phyloP scores from a whole-genome alignment of 2,329 filamentous ascomycete genomes.

The Delphinella strobiligena region DNA sequence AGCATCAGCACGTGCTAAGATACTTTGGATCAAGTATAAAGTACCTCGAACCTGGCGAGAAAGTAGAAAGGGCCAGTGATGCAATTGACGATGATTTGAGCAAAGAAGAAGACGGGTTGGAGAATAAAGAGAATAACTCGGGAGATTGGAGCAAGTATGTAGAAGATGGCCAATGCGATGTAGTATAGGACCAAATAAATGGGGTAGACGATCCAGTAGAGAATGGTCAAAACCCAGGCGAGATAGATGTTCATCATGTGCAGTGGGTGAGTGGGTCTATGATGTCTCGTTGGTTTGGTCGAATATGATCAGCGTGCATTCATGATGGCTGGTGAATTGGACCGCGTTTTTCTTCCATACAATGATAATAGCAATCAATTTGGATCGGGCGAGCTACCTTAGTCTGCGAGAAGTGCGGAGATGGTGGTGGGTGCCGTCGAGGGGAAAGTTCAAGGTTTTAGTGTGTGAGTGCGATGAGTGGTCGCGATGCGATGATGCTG shows the following conservation, averaged over 20 bases:
- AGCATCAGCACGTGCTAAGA: conserved; percentile 10
- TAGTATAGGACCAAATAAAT: conserved; percentile 27
- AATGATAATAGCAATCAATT: too few relatives aligned
- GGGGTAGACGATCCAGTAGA: conserved; percentile 27
- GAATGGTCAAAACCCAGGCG: conserved; percentile 17
- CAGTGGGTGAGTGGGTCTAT: background rate
- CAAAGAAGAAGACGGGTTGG: conserved; percentile 40
- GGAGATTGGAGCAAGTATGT: conserved; percentile 36
- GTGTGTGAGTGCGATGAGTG: too few relatives aligned
- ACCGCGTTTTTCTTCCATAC: too few relatives aligned
- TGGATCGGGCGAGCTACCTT: too few relatives aligned
- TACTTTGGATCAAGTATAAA: conserved; percentile 8
- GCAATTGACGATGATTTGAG: conserved; percentile 27
- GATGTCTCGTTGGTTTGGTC: too few relatives aligned
- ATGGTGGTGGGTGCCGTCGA: too few relatives aligned
- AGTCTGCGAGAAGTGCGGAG: too few relatives aligned
- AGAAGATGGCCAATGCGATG: conserved; percentile 25
- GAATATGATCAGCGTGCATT: too few relatives aligned
- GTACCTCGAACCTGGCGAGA: conserved; percentile 45
- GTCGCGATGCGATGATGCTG: too few relatives aligned
- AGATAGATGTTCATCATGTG: conserved; percentile 22
- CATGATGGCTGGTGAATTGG: too few relatives aligned
- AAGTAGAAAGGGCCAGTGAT: conserved; percentile 38
- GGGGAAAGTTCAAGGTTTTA: too few relatives aligned
- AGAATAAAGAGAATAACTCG: conserved; percentile 34